A percentile compares a stretch with the other conserved stretches of the same genome.
phyloP scores from a whole-genome alignment of 495 filamentous ascomycete species.

The Xeromyces bisporus region DNA sequence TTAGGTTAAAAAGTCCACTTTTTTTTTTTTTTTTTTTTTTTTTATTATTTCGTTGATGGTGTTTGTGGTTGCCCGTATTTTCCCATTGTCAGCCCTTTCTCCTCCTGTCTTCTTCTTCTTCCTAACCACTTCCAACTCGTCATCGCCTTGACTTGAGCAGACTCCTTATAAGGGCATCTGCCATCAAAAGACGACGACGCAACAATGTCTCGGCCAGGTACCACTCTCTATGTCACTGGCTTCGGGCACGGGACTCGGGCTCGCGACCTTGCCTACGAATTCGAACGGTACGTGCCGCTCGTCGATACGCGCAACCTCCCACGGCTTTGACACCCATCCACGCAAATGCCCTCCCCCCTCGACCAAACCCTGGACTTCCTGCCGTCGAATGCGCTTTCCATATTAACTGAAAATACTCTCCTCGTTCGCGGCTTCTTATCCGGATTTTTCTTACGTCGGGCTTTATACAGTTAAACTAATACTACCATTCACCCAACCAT shows the following conservation, averaged over 20 bases:
- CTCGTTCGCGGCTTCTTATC: slow-evolving; percentile 2
- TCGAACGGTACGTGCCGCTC: slow-evolving; percentile 91
- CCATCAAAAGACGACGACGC: no score
- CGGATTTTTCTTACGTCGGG: slow-evolving; percentile 1
- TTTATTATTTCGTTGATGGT: no score
- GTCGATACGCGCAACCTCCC: slow-evolving; percentile 26
- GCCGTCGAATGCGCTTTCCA: slow-evolving; percentile 6
- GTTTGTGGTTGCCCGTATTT: no score
- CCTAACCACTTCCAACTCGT: no score
- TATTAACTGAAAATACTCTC: not conserved
- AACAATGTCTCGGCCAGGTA: slow-evolving; percentile 78
- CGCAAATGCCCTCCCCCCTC: slow-evolving; percentile 5
- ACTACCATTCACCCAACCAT: no score
- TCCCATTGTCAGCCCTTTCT: no score
- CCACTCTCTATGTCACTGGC: slow-evolving; percentile 92
- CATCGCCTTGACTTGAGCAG: no score
- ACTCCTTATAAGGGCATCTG: no score
- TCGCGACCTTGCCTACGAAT: slow-evolving; percentile 99
- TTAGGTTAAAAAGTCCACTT: no score
- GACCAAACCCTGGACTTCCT: slow-evolving; percentile 10
- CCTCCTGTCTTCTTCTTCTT: no score
- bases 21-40: no score
- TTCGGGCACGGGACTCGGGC: slow-evolving; percentile 98
- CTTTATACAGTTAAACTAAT: no score
- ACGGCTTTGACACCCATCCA: slow-evolving; percentile 10